Base-by-base conservation (phyloP, 495 filamentous ascomycete species). In the Aspergillus nanangensis region DNA sequence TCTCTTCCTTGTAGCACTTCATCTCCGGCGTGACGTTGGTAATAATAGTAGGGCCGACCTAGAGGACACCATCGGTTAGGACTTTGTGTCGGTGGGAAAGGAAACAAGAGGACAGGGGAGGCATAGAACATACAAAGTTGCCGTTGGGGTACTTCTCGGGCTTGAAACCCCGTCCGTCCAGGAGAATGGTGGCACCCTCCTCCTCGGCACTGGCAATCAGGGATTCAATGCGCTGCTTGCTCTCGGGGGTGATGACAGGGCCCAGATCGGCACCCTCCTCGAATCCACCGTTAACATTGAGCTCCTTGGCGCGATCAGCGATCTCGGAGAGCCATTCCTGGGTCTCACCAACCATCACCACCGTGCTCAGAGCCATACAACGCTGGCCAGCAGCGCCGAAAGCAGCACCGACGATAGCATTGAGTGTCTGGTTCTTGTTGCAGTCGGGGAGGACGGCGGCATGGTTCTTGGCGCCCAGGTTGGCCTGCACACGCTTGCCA, bases 401-500 rank as follows among this genome's bases (percentile, higher is more conserved):
- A 17, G 93, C 93, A 45, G 93, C 93, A 37, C 93, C 93, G 11
- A 88, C 82, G 59, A 99, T 90, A 13, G 91, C 87, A 63, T 96
- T 96, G 45, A 99, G 70, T 47, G 94, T 37, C 31, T 45, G 43
- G 43, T 45, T 45, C 81, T 96, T 96, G 74, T 96, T 96, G 71
- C 85, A 88, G 73, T 99, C 93, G 1, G 94, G 93, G 50, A 97
- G 78, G 18, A 99, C 83, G 23, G 89, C 87, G 19, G 91, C 92
- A 64, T 99, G 93, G 77, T 99, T 99, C 81, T 99, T 99, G 34
- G 93, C 93, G 18, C 93, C 93, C 42, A 99, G 71, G 66, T 99
- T 99, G 57, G 93, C 93, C 70, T 99, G 93, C n/a, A 96, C 91
- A 55, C 82, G 80, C 69, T 86, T 86, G 44, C 93, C 93, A 58